Evolutionary conservation across 352 stramenopile genomes (phyloP).

Genomic region (Globisporangium lucens): DNA sequence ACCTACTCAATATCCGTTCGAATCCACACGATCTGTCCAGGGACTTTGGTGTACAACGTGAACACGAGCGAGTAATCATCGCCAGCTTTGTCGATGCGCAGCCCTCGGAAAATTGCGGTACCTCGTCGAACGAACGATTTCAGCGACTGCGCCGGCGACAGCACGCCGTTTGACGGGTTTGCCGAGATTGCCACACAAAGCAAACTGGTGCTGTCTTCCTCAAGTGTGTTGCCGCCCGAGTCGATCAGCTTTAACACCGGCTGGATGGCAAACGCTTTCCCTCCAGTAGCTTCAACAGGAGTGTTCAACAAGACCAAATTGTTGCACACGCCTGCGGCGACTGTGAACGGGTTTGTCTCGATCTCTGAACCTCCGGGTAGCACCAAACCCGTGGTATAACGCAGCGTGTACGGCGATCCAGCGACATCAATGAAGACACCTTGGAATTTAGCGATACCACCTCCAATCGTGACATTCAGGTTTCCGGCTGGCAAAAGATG

Average conservation of each 20-base stretch:
- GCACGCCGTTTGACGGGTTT: constrained; percentile 59
- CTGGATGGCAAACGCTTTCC: constrained; percentile 70
- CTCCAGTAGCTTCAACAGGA: constrained; percentile 42
- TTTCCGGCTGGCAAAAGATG: constrained; percentile 41
- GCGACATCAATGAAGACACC: constrained; percentile 71
- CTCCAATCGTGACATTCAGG: constrained; percentile 53
- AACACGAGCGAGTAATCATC: constrained; percentile 76
- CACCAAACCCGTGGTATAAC: constrained; percentile 60
- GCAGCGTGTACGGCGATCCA: constrained; percentile 72
- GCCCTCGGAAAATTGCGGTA: constrained; percentile 61
- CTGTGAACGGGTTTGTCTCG: constrained; percentile 78
- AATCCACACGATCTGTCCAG: constrained; percentile 33
- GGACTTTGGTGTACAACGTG: constrained; percentile 49
- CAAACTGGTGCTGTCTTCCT: constrained; percentile 62
- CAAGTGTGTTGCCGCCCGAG: constrained; percentile 61
- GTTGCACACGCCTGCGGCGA: constrained; percentile 53
- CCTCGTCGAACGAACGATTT: constrained; percentile 41
- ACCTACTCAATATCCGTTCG: constrained; percentile 55
- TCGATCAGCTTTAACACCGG: constrained; percentile 79
- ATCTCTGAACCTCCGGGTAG: constrained; percentile 47
- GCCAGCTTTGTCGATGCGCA: constrained; percentile 73
- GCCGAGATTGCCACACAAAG: constrained; percentile 63
- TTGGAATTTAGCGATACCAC: constrained; percentile 56
- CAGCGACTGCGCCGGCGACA: constrained; percentile 44
- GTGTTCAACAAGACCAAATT: constrained; percentile 43